Base-by-base conservation (phyloP, 441 rosid species). In the Gossypium davidsonii region DNA sequence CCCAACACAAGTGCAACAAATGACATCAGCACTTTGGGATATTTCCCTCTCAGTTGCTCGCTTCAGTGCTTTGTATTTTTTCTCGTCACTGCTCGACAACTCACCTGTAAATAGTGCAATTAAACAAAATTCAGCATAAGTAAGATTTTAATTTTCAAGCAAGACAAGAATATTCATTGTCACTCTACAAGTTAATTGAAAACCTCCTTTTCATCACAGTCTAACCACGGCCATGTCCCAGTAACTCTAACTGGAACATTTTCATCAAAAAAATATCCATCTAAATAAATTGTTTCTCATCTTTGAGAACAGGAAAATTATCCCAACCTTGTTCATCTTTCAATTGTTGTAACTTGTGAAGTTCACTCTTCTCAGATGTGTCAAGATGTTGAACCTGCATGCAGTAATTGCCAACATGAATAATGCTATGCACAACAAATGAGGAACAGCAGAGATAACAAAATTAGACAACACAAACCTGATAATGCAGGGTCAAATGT, bases 1-100 rank as follows among this genome's bases (percentile, higher is more conserved):
- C 78, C 99, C 99, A 77, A 93, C 97, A 81, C 97, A 96, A 4
- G 99, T 96, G 82, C 98, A 93, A 83, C 99, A 96, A 75, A 96
- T 96, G 77, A 96, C 98, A 83, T 96, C 99, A 74, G 99, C 99
- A 78, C 98, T 96, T 84, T 96, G 99, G 46, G 96, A 88, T 82
- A 96, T 96, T 84, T 93, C 99, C 51, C 98, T 86, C 82, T 96
- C 99, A 20, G 97, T 93, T 51, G 93, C 94, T 48, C 97, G 91
- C 87, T 96, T 96, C 68, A 96, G 77, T 49, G 93, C 93, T 86
- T 96, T 90, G 87, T 90, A 96, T 76, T 93, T 96, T 81, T 96
- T 96, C 91, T 96, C 98, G 80, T 96, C 99, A 85, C 97, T 89
- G 77, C 98, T 93, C 15, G 99, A 96, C 78, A 96, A 79, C 71